phyloP scores from a whole-genome alignment of 176 grass and related monocot genomes.

The Chloris gayana region DNA sequence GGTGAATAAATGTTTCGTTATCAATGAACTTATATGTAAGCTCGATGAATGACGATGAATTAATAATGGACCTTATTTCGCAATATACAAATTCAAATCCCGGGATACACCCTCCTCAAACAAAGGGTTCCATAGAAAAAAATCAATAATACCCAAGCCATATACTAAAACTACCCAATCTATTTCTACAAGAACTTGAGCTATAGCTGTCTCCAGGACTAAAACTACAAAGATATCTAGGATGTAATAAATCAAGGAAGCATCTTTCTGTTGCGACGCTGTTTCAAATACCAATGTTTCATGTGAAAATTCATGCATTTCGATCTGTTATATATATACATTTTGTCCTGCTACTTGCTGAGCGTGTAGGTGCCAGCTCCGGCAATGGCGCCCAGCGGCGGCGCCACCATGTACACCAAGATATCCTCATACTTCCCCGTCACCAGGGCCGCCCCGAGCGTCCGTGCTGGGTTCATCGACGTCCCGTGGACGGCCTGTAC shows the following conservation, averaged over 20 bases:
- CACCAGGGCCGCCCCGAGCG: slow-evolving; percentile 45
- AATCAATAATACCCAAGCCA: neutral
- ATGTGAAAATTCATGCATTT: too few relatives aligned
- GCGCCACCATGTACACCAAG: slow-evolving; percentile 51
- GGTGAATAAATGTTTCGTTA: neutral
- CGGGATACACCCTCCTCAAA: too few relatives aligned
- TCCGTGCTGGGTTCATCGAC: slow-evolving; percentile 55
- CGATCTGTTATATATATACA: neutral
- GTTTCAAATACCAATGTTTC: too few relatives aligned
- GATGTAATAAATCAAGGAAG: too few relatives aligned
- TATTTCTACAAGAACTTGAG: neutral
- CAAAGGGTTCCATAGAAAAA: neutral
- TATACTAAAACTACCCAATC: neutral
- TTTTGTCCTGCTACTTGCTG: neutral
- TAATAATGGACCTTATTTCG: neutral
- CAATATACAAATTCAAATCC: too few relatives aligned
- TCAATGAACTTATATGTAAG: neutral
- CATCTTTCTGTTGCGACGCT: too few relatives aligned
- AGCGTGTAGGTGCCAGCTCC: slow-evolving; percentile 42
- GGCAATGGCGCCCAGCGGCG: slow-evolving; percentile 36
- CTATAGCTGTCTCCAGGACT: neutral
- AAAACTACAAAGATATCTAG: too few relatives aligned
- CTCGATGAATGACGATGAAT: neutral
- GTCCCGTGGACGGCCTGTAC: slow-evolving; percentile 38
- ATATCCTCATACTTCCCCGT: slow-evolving; percentile 43